Evolutionary conservation across 441 rosid genomes (phyloP).

Genomic region (Arabidopsis lyrata): DNA sequence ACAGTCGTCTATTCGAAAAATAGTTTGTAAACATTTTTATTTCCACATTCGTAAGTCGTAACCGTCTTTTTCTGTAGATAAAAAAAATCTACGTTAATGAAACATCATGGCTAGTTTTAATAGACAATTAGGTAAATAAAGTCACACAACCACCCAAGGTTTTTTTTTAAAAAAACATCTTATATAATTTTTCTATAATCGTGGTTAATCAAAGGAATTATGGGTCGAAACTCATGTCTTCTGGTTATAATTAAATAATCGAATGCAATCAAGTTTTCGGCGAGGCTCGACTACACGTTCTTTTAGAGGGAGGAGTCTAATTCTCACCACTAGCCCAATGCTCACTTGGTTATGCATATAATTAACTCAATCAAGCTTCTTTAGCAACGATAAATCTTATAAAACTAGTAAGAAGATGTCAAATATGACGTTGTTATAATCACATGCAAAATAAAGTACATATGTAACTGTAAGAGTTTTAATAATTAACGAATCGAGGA

Average conservation of each 20-base stretch:
- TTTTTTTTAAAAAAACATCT: too few species aligned
- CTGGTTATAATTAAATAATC: too few species aligned
- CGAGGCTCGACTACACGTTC: too few species aligned
- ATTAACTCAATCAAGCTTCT: too few species aligned
- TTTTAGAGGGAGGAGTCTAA: too few species aligned
- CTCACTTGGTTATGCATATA: too few species aligned
- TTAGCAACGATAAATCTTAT: neutral
- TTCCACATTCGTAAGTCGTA: neutral
- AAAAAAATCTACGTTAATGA: too few species aligned
- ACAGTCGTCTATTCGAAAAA: neutral
- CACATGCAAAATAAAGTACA: constrained; percentile 20
- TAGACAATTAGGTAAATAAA: neutral
- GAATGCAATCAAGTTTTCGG: too few species aligned
- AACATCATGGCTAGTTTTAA: neutral
- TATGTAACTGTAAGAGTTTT: neutral
- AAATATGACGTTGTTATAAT: neutral
- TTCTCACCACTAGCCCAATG: too few species aligned
- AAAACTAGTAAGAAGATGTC: neutral
- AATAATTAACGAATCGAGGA: neutral
- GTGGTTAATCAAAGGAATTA: too few species aligned
- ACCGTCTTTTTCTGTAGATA: neutral
- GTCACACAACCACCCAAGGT: neutral
- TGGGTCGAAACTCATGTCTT: too few species aligned
- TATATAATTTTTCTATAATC: too few species aligned
- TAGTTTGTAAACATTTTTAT: constrained; percentile 7